Conservation (phyloP, 306 rosid genomes). For the Quercus ilex region DNA sequence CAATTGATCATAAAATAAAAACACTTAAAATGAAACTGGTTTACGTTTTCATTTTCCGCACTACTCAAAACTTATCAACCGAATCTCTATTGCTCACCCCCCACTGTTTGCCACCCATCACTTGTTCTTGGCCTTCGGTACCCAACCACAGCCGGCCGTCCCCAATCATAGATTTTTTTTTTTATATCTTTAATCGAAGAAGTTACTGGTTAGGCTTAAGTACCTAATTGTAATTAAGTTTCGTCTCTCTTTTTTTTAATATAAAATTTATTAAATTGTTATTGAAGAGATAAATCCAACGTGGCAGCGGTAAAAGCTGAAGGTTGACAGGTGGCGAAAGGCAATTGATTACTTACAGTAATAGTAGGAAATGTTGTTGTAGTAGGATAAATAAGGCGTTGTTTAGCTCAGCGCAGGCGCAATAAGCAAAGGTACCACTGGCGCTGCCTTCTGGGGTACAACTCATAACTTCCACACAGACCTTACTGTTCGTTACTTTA, state of each 20-base stretch:
- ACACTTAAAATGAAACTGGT: too few relatives aligned
- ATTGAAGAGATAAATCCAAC: neutral
- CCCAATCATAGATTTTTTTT: too few relatives aligned
- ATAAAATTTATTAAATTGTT: too few relatives aligned
- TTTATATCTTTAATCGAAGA: too few relatives aligned
- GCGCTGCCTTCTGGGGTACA: neutral
- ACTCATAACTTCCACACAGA: too few relatives aligned
- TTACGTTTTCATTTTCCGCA: too few relatives aligned
- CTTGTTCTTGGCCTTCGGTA: rapidly evolving
- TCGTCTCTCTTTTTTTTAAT: too few relatives aligned
- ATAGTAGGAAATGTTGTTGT: neutral
- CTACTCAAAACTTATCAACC: too few relatives aligned
- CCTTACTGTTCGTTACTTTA: neutral
- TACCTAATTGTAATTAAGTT: too few relatives aligned
- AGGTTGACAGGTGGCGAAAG: neutral
- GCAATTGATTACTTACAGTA: neutral
- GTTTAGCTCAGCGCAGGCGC: neutral
- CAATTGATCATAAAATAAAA: rapidly evolving
- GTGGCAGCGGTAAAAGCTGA: neutral
- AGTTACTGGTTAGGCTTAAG: too few relatives aligned
- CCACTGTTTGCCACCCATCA: too few relatives aligned
- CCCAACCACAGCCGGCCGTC: rapidly evolving
- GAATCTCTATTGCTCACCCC: rapidly evolving
- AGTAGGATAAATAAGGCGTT: neutral
- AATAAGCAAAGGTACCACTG: neutral